Base-by-base conservation (phyloP, 139 green algal genomes). In the Chlamydomonas eustigma region DNA sequence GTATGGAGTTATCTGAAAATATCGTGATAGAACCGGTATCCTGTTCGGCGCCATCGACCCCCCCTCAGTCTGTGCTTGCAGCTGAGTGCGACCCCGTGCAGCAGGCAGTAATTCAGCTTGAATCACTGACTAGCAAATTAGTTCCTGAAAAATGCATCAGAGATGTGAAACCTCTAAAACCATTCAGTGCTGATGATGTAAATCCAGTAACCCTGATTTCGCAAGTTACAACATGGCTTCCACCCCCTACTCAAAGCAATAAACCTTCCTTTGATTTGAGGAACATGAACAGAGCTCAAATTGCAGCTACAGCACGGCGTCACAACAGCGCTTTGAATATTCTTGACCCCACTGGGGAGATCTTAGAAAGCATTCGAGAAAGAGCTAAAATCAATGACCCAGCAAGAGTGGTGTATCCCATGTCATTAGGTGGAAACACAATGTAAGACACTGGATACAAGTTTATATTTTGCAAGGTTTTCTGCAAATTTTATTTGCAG, bases 271-370 rank as follows among this genome's bases (percentile, higher is more conserved):
- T 68, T 8, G 52, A 68, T 31, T 28, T 68, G 4, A 22, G 52
- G 12, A 68, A 22, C n/a, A 22, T 68, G 52, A 68, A 31, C 52
- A 25, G 22, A 6, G 52, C 66, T 34, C 32, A 73, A 37, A 36
- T 73, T 36, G 30, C 51, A 37, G 66, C 66, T 12, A 37, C 66
- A n/a, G 32, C 66, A 2, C 31, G 32, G 33, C 35, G 37, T n/a
- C 66, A 73, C 66, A 73, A 73, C 33, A 73, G 3, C 6, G 33
- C 32, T 2, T n/a, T 18, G 25, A 39, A 39, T 6, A 73, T 73
- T 34, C 6, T n/a, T 4, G 66, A 73, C 66, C 33, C 34, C 3
- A 37, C 33, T 34, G 33, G 31, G 35, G 66, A 36, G 18, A 28
- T 73, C 24, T 37, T 73, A 22, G 33, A 73, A 18, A 37, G 66